Conservation (phyloP, 805 yeast genomes). For the Spathaspora hagerdaliae region DNA sequence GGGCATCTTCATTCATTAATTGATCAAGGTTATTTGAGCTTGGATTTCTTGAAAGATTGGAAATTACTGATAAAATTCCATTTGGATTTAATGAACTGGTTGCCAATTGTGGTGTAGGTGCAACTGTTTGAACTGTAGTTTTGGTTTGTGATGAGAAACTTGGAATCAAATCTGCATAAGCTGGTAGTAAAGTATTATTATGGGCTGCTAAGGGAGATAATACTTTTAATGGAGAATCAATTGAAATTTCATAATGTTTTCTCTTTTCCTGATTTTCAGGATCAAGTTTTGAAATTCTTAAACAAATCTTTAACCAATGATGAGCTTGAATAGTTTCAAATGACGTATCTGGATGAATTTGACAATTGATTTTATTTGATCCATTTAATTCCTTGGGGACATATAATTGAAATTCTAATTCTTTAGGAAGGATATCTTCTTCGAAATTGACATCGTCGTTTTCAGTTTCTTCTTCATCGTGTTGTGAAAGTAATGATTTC, state of each 20-base stretch:
- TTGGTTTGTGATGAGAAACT: slow-evolving; percentile 1
- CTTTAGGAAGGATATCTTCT: slow-evolving; percentile 65
- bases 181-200: slow-evolving; percentile 73
- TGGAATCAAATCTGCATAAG: slow-evolving; percentile 43
- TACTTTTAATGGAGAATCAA: slow-evolving; percentile 90
- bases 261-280: slow-evolving; percentile 53
- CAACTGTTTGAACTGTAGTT: no score
- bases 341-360: slow-evolving; percentile 81
- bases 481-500: slow-evolving; percentile 41
- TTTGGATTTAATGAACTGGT: background rate
- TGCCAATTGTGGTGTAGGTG: background rate
- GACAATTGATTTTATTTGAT: slow-evolving; percentile 38
- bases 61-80: background rate
- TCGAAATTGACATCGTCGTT: slow-evolving; percentile 22
- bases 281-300: slow-evolving; percentile 70
- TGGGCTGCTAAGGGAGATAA: slow-evolving; percentile 75
- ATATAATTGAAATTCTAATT: slow-evolving; percentile 80
- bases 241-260: slow-evolving; percentile 90
- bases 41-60: background rate
- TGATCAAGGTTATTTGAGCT: background rate
- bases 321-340: slow-evolving; percentile 77
- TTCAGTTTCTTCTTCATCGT: slow-evolving; percentile 18
- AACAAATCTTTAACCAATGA: slow-evolving; percentile 92
- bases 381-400: slow-evolving; percentile 64
- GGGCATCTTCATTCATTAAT: background rate